Percentiles rank a stretch among this genome's conserved stretches.
Conservation (phyloP, 345 rosid genomes). For the Kernera saxatilis region DNA sequence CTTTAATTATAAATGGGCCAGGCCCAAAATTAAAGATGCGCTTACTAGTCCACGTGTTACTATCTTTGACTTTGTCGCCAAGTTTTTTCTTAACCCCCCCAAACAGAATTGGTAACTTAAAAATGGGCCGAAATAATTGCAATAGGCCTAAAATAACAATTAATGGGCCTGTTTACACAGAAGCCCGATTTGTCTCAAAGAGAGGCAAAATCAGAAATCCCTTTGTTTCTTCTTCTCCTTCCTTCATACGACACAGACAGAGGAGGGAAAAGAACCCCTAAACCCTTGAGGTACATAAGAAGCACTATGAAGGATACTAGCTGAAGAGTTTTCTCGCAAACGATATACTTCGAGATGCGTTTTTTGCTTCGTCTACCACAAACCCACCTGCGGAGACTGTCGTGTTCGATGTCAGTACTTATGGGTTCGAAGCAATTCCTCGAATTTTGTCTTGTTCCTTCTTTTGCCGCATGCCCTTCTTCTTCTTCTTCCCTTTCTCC, state of each 20-base stretch:
- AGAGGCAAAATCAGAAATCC: constrained; percentile 16
- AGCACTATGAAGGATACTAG: not conserved
- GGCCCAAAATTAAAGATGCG: not conserved
- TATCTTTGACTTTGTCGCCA: not conserved
- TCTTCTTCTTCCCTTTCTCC: constrained; percentile 15
- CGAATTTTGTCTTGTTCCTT: constrained; percentile 25
- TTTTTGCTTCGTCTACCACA: constrained; percentile 24
- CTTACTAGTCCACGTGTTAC: not conserved
- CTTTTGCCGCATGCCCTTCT: not conserved
- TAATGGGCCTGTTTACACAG: not conserved
- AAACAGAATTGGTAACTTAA: not conserved
- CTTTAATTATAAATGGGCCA: not conserved
- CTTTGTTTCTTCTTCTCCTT: not conserved
- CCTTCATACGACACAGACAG: not conserved
- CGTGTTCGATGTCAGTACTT: constrained; percentile 19
- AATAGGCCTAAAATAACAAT: not conserved
- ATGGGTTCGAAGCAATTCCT: constrained; percentile 35
- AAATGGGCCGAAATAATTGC: not conserved
- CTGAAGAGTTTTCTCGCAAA: not conserved
- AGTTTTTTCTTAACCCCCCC: not conserved
- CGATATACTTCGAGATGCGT: constrained; percentile 20
- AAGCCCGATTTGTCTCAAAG: constrained; percentile 2
- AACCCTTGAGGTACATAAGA: constrained; percentile 12
- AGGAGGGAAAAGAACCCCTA: constrained; percentile 25
- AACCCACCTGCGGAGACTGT: constrained; percentile 20